These are phyloP conservation scores for Penicillium canariense DNA, from an alignment of 495 filamentous ascomycete species.

Conservation along the genomic window DNA sequence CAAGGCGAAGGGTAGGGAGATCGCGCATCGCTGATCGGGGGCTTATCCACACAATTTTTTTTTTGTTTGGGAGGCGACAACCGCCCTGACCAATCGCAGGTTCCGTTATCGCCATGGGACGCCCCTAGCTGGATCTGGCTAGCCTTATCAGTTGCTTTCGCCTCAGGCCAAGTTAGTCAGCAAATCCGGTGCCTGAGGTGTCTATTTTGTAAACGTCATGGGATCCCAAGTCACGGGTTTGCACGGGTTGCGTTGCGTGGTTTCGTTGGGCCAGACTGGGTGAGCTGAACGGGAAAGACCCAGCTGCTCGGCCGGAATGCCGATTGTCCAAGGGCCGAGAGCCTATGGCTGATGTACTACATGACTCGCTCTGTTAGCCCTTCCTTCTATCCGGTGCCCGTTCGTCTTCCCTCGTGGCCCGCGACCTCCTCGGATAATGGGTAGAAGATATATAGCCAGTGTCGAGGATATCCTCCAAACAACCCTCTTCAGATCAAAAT, in stretches of 20 bases:
- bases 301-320: constrained; percentile 1
- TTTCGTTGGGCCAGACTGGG: no score
- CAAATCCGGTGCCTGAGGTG: neutral
- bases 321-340: neutral
- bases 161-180: neutral
- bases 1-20: neutral
- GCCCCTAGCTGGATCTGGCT: constrained; percentile 1
- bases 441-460: neutral
- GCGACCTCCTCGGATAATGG: neutral
- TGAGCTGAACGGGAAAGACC: neutral
- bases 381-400: constrained; percentile 5
- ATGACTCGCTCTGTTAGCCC: no score
- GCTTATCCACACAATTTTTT: constrained; percentile 28
- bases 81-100: constrained; percentile 13
- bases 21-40: constrained; percentile 10
- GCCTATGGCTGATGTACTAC: no score
- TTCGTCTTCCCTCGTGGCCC: neutral
- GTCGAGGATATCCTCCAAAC: no score
- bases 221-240: neutral
- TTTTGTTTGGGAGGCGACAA: constrained; percentile 26
- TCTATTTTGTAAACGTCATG: neutral
- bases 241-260: no score
- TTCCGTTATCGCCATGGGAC: constrained; percentile 9
- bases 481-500: no score
- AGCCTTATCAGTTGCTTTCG: constrained; percentile 14